A percentile compares a stretch with the other conserved stretches of the same genome.
phyloP scores from a whole-genome alignment of 768 basidiomycete genomes.

The Amanita pallidorosea region DNA sequence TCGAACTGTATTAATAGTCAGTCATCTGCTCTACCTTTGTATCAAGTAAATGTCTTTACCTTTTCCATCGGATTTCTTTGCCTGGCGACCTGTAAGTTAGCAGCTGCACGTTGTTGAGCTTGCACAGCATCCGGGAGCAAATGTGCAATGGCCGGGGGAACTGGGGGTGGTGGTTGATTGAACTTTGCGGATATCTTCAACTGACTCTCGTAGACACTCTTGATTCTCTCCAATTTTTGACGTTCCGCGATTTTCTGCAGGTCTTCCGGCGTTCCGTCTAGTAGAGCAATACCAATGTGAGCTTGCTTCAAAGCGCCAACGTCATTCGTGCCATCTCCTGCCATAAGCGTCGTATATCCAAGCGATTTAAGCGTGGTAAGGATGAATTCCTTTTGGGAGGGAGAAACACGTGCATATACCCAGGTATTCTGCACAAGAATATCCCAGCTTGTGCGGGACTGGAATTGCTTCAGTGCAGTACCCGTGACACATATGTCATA shows the following conservation, averaged over 20 bases:
- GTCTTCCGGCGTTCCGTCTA: constrained; percentile 89
- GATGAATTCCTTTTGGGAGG: constrained; percentile 91
- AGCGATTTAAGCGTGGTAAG: constrained; percentile 81
- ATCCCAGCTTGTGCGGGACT: constrained; percentile 58
- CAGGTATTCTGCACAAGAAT: constrained; percentile 88
- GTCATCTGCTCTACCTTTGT: not conserved
- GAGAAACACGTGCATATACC: constrained; percentile 98
- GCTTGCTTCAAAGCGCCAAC: constrained; percentile 98
- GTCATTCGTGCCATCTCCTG: constrained; percentile 98
- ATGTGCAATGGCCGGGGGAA: constrained; percentile 80
- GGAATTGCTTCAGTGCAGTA: constrained; percentile 83
- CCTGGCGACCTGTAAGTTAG: constrained; percentile 51
- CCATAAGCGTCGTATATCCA: constrained; percentile 94
- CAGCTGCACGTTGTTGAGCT: constrained; percentile 75
- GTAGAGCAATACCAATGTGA: constrained; percentile 87
- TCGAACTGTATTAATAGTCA: constrained; percentile 19
- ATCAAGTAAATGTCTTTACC: constrained; percentile 29
- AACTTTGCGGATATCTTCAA: constrained; percentile 83
- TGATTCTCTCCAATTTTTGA: constrained; percentile 80
- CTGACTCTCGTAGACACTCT: constrained; percentile 97
- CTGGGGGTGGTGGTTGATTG: constrained; percentile 88
- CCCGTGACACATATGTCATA: constrained; percentile 98
- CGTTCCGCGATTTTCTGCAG: constrained; percentile 90
- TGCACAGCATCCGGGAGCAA: constrained; percentile 84
- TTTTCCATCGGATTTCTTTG: constrained; percentile 86